These are phyloP conservation scores for Cryptococcus sp. DNA, from an alignment of 1,284 basidiomycete species.

Conservation along the genomic window DNA sequence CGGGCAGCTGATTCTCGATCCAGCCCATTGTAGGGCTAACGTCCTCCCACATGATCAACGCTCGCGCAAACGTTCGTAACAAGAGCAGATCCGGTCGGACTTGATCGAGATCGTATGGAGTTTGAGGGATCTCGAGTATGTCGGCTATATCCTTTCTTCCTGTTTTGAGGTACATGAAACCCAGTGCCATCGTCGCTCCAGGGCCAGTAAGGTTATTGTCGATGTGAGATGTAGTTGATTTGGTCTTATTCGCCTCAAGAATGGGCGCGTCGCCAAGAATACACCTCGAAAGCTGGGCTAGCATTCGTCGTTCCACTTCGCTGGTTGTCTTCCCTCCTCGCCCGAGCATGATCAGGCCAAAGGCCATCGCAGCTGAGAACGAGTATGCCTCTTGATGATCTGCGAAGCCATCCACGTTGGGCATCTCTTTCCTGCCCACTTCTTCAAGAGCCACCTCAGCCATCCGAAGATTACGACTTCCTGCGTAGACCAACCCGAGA, in stretches of 20 bases:
- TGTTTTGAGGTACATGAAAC: slow-evolving; percentile 87
- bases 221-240: slow-evolving; percentile 51
- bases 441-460: slow-evolving; percentile 87
- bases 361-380: slow-evolving; percentile 81
- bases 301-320: slow-evolving; percentile 66
- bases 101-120: slow-evolving; percentile 72
- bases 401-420: slow-evolving; percentile 75
- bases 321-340: slow-evolving; percentile 63
- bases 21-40: slow-evolving; percentile 74
- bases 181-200: slow-evolving; percentile 85
- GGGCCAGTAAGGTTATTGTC: slow-evolving; percentile 86
- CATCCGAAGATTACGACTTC: slow-evolving; percentile 82
- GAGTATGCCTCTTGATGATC: slow-evolving; percentile 91
- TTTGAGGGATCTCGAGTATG: slow-evolving; percentile 78
- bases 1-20: slow-evolving; percentile 74
- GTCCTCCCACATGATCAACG: slow-evolving; percentile 84
- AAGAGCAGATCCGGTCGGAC: slow-evolving; percentile 87
- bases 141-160: slow-evolving; percentile 80
- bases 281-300: slow-evolving; percentile 66
- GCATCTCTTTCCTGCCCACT: slow-evolving; percentile 73
- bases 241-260: slow-evolving; percentile 12
- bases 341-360: slow-evolving; percentile 95
- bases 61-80: slow-evolving; percentile 72
- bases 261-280: slow-evolving; percentile 65
- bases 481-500: slow-evolving; percentile 86